Evolutionary conservation across 2,329 filamentous ascomycete genomes (phyloP).

Genomic region (Calonectria crousiana): DNA sequence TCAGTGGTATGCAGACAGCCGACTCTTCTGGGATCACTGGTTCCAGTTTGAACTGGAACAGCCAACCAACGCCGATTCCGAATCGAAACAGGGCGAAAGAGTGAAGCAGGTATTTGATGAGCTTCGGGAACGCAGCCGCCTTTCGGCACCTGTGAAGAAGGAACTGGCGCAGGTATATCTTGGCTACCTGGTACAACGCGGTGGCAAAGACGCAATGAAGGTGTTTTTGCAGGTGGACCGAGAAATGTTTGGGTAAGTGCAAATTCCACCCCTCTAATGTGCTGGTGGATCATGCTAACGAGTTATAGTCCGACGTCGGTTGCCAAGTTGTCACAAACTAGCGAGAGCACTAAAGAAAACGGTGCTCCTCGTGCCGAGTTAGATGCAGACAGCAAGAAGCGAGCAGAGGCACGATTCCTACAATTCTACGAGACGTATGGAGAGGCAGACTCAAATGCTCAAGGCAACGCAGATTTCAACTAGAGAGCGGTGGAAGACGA

Average conservation of each 20-base stretch:
- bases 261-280: not conserved
- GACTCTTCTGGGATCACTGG: slow-evolving; percentile 90
- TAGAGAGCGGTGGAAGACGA: slow-evolving; percentile 41
- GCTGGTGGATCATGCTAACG: slow-evolving; percentile 27
- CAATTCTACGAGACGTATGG: slow-evolving; percentile 66
- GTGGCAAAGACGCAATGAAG: slow-evolving; percentile 85
- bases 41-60: slow-evolving; percentile 91
- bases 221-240: slow-evolving; percentile 86
- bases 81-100: slow-evolving; percentile 75
- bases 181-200: slow-evolving; percentile 84
- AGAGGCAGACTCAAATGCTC: slow-evolving; percentile 60
- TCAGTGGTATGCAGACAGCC: slow-evolving; percentile 86
- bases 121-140: slow-evolving; percentile 78
- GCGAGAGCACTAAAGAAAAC: slow-evolving; percentile 58
- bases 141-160: slow-evolving; percentile 76
- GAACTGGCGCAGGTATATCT: slow-evolving; percentile 85
- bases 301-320: slow-evolving; percentile 60
- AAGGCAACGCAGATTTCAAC: slow-evolving; percentile 66
- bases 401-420: slow-evolving; percentile 64
- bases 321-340: slow-evolving; percentile 54
- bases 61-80: slow-evolving; percentile 74
- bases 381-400: slow-evolving; percentile 63
- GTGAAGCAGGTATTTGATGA: slow-evolving; percentile 85
- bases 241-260: slow-evolving; percentile 83
- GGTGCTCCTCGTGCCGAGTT: slow-evolving; percentile 57